phyloP scores from a whole-genome alignment of 1,139 yeast genomes.

The Blastobotrys persicus region DNA sequence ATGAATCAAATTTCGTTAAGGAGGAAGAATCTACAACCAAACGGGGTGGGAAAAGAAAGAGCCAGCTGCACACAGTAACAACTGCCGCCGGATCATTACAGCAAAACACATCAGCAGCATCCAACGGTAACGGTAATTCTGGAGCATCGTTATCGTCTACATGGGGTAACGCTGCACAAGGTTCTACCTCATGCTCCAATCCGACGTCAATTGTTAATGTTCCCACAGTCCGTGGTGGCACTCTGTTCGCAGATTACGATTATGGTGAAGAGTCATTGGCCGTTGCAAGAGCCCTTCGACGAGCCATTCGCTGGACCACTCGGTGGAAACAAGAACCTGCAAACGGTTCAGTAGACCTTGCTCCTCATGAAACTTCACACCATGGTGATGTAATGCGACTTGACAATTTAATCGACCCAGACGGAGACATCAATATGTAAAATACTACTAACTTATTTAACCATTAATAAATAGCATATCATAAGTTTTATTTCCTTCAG shows the following conservation, averaged over 20 bases:
- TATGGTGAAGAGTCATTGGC: constrained; percentile 32
- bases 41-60: neutral
- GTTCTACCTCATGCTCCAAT: neutral
- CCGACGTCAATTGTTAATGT: neutral
- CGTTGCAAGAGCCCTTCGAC: constrained; percentile 25
- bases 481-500: too few relatives aligned
- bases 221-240: constrained; percentile 7
- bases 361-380: neutral
- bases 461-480: neutral
- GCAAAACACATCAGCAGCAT: neutral
- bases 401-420: constrained; percentile 12
- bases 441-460: neutral
- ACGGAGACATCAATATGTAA: constrained; percentile 6
- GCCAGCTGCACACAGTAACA: neutral
- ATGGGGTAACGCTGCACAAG: neutral
- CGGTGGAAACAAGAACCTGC: constrained; percentile 23
- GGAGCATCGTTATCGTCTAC: constrained; percentile 9
- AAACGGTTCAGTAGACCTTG: neutral
- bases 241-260: constrained; percentile 19
- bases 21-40: constrained; percentile 1
- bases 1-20: constrained; percentile 21
- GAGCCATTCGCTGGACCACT: constrained; percentile 28
- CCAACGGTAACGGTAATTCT: neutral
- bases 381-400: constrained; percentile 13
- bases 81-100: too few relatives aligned